Evolutionary conservation across 768 basidiomycete species (phyloP), one percentile per base, ranked within the genome.

Genomic region (Mycena alexandri): DNA sequence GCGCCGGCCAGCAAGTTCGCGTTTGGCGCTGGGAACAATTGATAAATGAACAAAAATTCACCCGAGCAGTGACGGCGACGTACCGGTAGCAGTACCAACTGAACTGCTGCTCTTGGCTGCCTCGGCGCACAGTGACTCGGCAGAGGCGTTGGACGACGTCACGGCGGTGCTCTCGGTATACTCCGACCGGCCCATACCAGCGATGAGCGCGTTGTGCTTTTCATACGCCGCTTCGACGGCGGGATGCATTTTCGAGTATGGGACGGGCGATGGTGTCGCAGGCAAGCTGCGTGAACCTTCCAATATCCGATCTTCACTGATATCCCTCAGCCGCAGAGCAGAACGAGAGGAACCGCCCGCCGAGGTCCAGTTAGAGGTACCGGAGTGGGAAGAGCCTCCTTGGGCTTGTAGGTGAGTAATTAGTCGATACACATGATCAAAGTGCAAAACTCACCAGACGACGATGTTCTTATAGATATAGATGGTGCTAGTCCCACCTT

Each of bases 1-100:
- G 75, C 75, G 8, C 73, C 74, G 8, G 70, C 72, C 25, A 77
- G 69, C 14, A 77, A 63, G 25, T 67, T 70, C 2, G 75, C 67
- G 38, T 67, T 75, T 24, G 67, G 61, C 10, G 64, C 53, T 65
- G 44, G 1, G 19, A n/a, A 60, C 59, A 9, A 38, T 17, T 36
- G 34, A 7, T 8, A 24, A 16, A 9, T 14, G 14, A 24, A 22
- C n/a, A 6, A 41, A 41, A 22, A 24, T 4, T n/a, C 5, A 21
- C 19, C 17, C 10, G n/a, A 46, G n/a, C n/a, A n/a, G n/a, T 46
- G 19, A 19, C 19, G 47, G 21, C 47, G 11, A 38, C 38, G 36
- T 16, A 59, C 61, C 47, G 8, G 67, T 63, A 2, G 68, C 59
- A 8, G 24, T 62, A 29, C 52, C 41, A 33, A 64, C 21, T 6